These are phyloP conservation scores for Taiozyma sp. DNA, from an alignment of 1,139 yeast species.

Conservation along the genomic window DNA sequence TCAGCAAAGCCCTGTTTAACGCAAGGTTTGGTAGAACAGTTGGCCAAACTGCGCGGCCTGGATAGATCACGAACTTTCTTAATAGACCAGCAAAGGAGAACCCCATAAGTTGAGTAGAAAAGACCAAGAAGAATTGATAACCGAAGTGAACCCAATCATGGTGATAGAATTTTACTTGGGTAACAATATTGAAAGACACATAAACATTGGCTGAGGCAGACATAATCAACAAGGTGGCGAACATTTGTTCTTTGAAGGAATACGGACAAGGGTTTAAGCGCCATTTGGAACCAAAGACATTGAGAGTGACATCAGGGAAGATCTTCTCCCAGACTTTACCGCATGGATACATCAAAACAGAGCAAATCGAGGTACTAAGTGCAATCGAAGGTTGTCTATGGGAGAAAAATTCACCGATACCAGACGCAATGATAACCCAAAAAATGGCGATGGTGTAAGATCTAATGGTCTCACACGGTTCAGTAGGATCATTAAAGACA, in stretches of 20 bases:
- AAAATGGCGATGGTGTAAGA: constrained; percentile 50
- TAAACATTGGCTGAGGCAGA: constrained; percentile 46
- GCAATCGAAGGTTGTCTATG: constrained; percentile 51
- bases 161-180: constrained; percentile 23
- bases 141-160: constrained; percentile 41
- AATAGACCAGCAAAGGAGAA: constrained; percentile 60
- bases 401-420: constrained; percentile 53
- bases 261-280: constrained; percentile 59
- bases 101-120: constrained; percentile 56
- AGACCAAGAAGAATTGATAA: constrained; percentile 40
- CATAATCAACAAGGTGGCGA: constrained; percentile 44
- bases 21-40: constrained; percentile 50
- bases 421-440: constrained; percentile 54
- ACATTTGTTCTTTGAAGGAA: constrained; percentile 67
- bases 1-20: constrained; percentile 47
- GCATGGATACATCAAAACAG: constrained; percentile 53
- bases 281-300: constrained; percentile 32
- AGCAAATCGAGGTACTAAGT: constrained; percentile 44
- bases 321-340: constrained; percentile 38
- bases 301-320: constrained; percentile 47
- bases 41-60: constrained; percentile 55
- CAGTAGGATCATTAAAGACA: constrained; percentile 45
- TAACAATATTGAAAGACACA: constrained; percentile 54
- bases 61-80: constrained; percentile 54
- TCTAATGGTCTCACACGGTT: constrained; percentile 52